Conservation (phyloP, 495 filamentous ascomycete species). For the Xylaria longipes region DNA sequence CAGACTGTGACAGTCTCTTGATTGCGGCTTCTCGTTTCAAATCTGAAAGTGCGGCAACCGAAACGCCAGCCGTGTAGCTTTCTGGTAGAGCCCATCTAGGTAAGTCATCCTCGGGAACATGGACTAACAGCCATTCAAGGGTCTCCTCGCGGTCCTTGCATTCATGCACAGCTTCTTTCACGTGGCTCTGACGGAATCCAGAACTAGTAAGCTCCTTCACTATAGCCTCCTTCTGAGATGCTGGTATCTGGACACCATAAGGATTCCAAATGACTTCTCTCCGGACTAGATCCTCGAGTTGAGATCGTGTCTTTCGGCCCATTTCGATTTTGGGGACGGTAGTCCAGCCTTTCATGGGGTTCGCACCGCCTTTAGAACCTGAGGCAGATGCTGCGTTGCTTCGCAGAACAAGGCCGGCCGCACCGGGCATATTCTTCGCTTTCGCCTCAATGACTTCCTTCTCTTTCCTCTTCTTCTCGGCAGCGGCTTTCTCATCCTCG, state of each 20-base stretch:
- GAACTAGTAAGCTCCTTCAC: constrained; percentile 75
- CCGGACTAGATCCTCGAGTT: constrained; percentile 79
- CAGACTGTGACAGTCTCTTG: constrained; percentile 79
- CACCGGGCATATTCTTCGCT: constrained; percentile 60
- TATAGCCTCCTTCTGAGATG: constrained; percentile 61
- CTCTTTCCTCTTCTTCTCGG: constrained; percentile 74
- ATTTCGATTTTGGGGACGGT: constrained; percentile 90
- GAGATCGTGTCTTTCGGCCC: constrained; percentile 74
- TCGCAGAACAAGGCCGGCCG: constrained; percentile 46
- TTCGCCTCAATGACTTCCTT: constrained; percentile 67
- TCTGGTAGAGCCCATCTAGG: constrained; percentile 90
- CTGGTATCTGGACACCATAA: constrained; percentile 67
- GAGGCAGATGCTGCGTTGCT: constrained; percentile 39
- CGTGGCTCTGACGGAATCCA: constrained; percentile 85
- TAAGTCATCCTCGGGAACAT: constrained; percentile 95
- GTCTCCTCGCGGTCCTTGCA: constrained; percentile 94
- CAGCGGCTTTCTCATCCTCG: constrained; percentile 72
- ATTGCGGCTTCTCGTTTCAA: constrained; percentile 78
- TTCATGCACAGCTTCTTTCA: constrained; percentile 83
- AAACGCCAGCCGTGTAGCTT: constrained; percentile 85
- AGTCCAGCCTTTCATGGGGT: constrained; percentile 75
- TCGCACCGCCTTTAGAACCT: constrained; percentile 25
- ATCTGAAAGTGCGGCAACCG: constrained; percentile 74
- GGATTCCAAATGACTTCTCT: constrained; percentile 87
- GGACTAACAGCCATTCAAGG: constrained; percentile 89